Conservation (phyloP, 192 early-diverging fungal species). For the Mortierella antarctica region DNA sequence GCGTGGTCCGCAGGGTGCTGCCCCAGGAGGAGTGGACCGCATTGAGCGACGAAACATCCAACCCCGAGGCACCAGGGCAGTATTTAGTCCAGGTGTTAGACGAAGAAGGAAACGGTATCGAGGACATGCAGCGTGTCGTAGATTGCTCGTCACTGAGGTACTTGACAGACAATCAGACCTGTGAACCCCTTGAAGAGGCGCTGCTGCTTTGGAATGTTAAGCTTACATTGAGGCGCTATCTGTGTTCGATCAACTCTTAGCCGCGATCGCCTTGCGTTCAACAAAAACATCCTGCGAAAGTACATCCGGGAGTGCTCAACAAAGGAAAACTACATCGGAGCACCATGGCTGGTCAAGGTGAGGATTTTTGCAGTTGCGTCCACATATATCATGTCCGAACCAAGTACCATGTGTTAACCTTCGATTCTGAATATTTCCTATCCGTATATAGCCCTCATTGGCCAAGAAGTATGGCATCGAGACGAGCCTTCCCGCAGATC, state of each 20-base stretch:
- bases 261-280: constrained; percentile 71
- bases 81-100: constrained; percentile 69
- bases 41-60: constrained; percentile 8
- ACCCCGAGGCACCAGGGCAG: constrained; percentile 29
- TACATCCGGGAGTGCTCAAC: constrained; percentile 74
- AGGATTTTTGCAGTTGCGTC: background rate
- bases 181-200: background rate
- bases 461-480: constrained; percentile 62
- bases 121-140: constrained; percentile 58
- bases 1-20: constrained; percentile 44
- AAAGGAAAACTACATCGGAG: constrained; percentile 75
- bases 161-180: background rate
- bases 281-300: constrained; percentile 77
- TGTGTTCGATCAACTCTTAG: constrained; percentile 21
- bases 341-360: constrained; percentile 80
- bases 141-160: constrained; percentile 53
- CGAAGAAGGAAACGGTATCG: constrained; percentile 60
- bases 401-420: background rate
- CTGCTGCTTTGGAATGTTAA: background rate
- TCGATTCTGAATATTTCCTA: background rate
- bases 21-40: constrained; percentile 49
- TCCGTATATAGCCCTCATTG: constrained; percentile 11
- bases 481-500: constrained; percentile 54
- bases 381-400: background rate
- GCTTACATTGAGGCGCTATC: background rate